Evolutionary conservation across 345 rosid species (phyloP).

Genomic region (Kernera saxatilis): DNA sequence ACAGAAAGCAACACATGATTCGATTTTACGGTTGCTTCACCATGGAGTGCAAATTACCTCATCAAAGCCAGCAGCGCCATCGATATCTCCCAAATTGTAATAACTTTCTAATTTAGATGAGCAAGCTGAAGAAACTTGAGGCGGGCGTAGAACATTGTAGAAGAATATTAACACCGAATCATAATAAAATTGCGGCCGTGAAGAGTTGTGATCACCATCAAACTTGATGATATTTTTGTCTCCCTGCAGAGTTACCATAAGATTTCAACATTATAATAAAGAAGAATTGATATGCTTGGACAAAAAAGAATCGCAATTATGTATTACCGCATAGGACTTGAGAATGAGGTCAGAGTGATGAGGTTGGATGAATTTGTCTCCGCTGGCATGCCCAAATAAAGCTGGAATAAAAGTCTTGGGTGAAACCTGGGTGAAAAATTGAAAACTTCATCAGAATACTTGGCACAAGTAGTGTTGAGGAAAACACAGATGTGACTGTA

Average conservation of each 20-base stretch:
- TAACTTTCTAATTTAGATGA: conserved; percentile 75
- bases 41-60: conserved; percentile 51
- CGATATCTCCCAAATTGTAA: conserved; percentile 63
- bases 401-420: conserved; percentile 87
- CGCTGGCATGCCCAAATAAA: conserved; percentile 88
- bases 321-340: conserved; percentile 62
- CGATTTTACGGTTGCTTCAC: neutral
- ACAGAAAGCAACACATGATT: neutral
- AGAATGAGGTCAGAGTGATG: conserved; percentile 80
- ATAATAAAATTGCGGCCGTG: conserved; percentile 85
- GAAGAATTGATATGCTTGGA: neutral
- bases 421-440: conserved; percentile 51
- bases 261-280: neutral
- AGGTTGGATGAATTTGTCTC: conserved; percentile 84
- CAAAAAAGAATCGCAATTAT: neutral
- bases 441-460: conserved; percentile 1
- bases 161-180: conserved; percentile 96
- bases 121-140: conserved; percentile 46
- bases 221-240: conserved; percentile 92
- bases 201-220: conserved; percentile 93
- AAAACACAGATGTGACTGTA: neutral
- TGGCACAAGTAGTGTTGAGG: neutral
- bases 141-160: conserved; percentile 84
- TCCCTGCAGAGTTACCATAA: conserved; percentile 54
- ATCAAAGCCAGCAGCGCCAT: conserved; percentile 49